Conservation (phyloP, 1,284 basidiomycete genomes). For the Austroboletus novae-zelandiae region DNA sequence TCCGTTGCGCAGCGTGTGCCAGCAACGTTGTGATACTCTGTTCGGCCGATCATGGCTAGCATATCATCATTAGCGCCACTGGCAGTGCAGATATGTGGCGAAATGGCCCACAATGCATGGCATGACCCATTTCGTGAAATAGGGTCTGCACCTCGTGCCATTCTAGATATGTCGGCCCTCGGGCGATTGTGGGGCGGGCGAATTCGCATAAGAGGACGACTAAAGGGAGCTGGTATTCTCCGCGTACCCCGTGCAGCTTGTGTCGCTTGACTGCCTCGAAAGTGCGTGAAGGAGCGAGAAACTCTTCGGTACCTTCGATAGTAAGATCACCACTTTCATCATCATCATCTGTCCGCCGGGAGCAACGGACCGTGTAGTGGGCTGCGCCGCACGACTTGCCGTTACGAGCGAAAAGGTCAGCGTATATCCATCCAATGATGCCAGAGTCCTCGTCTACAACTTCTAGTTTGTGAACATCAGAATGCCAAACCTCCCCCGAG, state of each 20-base stretch:
- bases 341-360: slow-evolving; percentile 88
- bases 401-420: slow-evolving; percentile 83
- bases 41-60: slow-evolving; percentile 94
- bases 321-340: slow-evolving; percentile 68
- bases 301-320: slow-evolving; percentile 40
- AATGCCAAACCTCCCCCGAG: slow-evolving; percentile 87
- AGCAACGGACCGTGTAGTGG: slow-evolving; percentile 97
- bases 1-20: slow-evolving; percentile 99
- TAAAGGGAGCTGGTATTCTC: slow-evolving; percentile 85
- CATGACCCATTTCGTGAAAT: slow-evolving; percentile 99
- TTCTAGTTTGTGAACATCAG: slow-evolving; percentile 86
- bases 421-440: slow-evolving; percentile 91
- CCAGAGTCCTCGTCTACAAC: slow-evolving; percentile 88
- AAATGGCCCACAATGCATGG: slow-evolving; percentile 87
- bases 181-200: slow-evolving; percentile 56
- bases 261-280: slow-evolving; percentile 64
- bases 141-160: slow-evolving; percentile 96
- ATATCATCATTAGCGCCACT: slow-evolving; percentile 15
- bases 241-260: slow-evolving; percentile 56
- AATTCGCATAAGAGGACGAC: slow-evolving; percentile 94
- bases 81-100: not conserved
- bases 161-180: slow-evolving; percentile 72
- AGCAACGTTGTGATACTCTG: slow-evolving; percentile 96
- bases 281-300: slow-evolving; percentile 45
- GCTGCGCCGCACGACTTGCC: slow-evolving; percentile 93